Conservation (phyloP, 768 basidiomycete species). For the Suillus fuscotomentosus region DNA sequence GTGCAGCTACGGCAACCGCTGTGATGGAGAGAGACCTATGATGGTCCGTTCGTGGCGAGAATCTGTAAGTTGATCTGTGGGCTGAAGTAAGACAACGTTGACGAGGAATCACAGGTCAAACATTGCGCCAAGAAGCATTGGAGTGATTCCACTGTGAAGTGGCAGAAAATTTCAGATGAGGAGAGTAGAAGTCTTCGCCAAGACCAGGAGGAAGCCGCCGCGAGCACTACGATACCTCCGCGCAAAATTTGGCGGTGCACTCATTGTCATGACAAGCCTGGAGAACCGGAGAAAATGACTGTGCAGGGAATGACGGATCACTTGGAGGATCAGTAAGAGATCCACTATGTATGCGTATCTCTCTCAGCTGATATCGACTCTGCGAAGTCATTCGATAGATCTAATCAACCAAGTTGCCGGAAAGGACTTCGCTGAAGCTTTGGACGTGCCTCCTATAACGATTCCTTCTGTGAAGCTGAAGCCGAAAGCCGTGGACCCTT, state of each 20-base stretch:
- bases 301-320: background rate
- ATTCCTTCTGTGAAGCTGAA: conserved; percentile 1
- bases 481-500: background rate
- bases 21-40: conserved; percentile 10
- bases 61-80: conserved; percentile 2
- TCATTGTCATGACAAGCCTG: background rate
- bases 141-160: background rate
- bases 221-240: background rate
- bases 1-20: conserved; percentile 2
- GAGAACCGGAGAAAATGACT: background rate
- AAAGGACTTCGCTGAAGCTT: background rate
- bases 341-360: background rate
- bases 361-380: background rate
- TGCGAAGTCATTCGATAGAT: background rate
- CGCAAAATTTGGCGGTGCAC: conserved; percentile 1
- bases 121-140: background rate
- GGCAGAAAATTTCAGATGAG: conserved; percentile 1
- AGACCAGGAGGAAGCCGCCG: background rate
- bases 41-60: conserved; percentile 8
- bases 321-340: background rate
- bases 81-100: background rate
- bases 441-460: background rate
- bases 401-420: background rate
- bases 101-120: background rate
- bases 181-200: background rate